Conservation (phyloP, 2,329 filamentous ascomycete genomes). For the Apiospora sp. region DNA sequence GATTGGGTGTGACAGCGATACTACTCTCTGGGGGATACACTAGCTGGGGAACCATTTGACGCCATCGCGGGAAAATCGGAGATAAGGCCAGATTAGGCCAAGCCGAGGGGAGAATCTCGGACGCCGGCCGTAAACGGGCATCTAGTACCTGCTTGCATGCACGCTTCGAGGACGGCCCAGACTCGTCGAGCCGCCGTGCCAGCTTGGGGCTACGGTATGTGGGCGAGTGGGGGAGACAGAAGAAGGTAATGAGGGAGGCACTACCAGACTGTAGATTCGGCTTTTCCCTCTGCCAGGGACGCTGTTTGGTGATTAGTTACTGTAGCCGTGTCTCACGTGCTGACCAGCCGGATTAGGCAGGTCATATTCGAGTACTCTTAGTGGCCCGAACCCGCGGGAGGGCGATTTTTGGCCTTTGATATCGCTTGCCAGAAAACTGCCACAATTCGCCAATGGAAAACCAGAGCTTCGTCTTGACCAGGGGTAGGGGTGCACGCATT, state of each 20-base stretch:
- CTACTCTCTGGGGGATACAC: not conserved
- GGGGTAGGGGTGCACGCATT: not conserved
- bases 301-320: not conserved
- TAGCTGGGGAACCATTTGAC: conserved; percentile 9
- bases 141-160: conserved; percentile 1
- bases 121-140: conserved; percentile 1
- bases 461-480: not conserved
- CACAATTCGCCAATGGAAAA: not conserved
- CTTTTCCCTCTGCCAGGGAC: not conserved
- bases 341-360: conserved; percentile 16
- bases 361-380: not conserved
- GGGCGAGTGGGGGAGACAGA: not conserved
- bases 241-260: not conserved
- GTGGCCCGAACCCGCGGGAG: conserved; percentile 14
- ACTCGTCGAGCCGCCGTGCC: conserved; percentile 7
- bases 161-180: not conserved
- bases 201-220: not conserved
- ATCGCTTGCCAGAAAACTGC: not conserved
- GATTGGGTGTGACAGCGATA: not conserved
- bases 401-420: not conserved
- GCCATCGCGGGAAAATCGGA: not conserved
- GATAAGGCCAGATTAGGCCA: not conserved
- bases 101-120: not conserved
- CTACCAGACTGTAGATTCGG: not conserved
- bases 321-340: not conserved